Conservation (phyloP, 129 eudicot genomes). For the Pulicaria dysenterica region DNA sequence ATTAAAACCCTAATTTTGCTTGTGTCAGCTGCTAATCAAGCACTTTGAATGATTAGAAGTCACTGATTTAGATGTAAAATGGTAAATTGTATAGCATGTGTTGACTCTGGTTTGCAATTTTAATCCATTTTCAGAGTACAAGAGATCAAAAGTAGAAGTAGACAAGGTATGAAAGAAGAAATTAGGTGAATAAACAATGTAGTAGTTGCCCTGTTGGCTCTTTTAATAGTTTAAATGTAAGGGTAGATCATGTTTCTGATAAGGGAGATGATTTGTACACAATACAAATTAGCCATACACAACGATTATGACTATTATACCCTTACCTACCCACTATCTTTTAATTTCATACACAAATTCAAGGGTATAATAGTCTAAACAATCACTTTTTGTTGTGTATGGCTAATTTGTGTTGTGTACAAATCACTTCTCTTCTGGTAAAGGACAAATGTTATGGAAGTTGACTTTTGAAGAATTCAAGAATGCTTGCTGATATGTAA, state of each 20-base stretch:
- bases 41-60: conserved; percentile 9
- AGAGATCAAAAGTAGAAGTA: neutral
- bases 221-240: neutral
- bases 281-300: too few relatives aligned
- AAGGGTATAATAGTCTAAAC: too few relatives aligned
- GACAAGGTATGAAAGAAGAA: neutral
- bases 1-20: neutral
- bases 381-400: too few relatives aligned
- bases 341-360: too few relatives aligned
- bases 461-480: conserved; percentile 30
- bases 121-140: neutral
- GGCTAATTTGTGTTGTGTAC: too few relatives aligned
- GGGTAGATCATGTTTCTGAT: conserved; percentile 14
- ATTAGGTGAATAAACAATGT: conserved; percentile 1
- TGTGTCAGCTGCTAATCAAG: conserved; percentile 14
- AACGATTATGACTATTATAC: too few relatives aligned
- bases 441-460: conserved; percentile 18
- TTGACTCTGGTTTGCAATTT: neutral
- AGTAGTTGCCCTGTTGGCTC: neutral
- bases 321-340: too few relatives aligned
- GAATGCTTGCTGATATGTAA: conserved; percentile 6
- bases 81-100: neutral
- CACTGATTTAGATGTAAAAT: neutral
- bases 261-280: too few relatives aligned
- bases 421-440: too few relatives aligned